Base-by-base conservation (phyloP, 2,329 filamentous ascomycete genomes). In the Annulohypoxylon truncatum region DNA sequence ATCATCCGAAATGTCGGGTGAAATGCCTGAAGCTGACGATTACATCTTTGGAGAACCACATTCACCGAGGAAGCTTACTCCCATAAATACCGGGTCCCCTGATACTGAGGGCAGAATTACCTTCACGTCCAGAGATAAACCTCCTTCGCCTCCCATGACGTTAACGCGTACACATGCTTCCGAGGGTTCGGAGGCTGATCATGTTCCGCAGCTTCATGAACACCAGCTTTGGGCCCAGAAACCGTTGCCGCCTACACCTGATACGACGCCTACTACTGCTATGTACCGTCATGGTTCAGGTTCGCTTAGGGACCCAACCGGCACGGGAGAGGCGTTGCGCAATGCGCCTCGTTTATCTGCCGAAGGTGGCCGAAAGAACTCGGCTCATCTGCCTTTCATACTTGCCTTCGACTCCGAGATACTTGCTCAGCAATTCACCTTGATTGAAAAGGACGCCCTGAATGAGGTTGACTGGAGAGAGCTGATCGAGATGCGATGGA, bases 401-500 rank as follows among this genome's bases (percentile, higher is more conserved):
- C 82, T 96, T 22, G 91, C 91, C 0, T 94, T 94, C 71, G 91
- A 94, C 73, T 93, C 92, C 4, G 89, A 93, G 71, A 82, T 90
- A 2, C 83, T 96, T 24, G 92, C 92, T 2, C 90, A 94, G 77
- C 92, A 96, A 72, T 92, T 96, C 71, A 95, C 92, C 0, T 84
- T 96, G 31, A 92, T 96, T 48, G 92, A 96, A 75, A 94, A 95
- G 77, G 92, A 95, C 75, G 92, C 92, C 0, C 82, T 96, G 20
- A 92, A 93, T 71, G 92, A 95, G 77, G 92, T 96, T 67, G 92
- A 95, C 79, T 96, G 92, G 92, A 93, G 92, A 76, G 92, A 96
- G 71, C 83, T 96, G 10, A 92, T 95, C 58, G 91, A 94, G 58
- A 90, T 96, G 84, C 88, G 88, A 53, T 95, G 92, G 92, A 93